Conservation (phyloP, 164 flowering plant species). For the Magnolia changhungtana region DNA sequence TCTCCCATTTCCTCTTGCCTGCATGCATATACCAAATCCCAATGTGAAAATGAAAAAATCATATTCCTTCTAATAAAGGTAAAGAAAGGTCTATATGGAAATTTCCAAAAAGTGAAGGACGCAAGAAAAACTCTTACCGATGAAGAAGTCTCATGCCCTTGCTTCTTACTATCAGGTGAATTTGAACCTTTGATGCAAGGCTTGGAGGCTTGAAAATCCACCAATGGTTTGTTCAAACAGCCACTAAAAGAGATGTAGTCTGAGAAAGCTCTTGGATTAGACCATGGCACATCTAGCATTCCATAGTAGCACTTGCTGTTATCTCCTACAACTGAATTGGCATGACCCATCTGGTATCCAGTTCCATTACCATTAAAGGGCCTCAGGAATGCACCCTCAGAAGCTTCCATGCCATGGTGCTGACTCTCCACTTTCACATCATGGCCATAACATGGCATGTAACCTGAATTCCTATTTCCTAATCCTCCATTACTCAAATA, state of each 20-base stretch:
- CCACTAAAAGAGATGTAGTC: constrained; percentile 30
- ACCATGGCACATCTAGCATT: constrained; percentile 18
- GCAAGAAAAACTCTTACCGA: constrained; percentile 24
- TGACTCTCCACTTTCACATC: constrained; percentile 21
- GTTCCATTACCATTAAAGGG: constrained; percentile 13
- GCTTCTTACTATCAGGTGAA: constrained; percentile 33
- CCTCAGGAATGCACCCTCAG: constrained; percentile 13
- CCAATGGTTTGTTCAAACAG: constrained; percentile 29
- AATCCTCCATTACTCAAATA: constrained; percentile 9
- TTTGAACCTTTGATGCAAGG: constrained; percentile 23
- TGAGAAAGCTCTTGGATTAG: constrained; percentile 29
- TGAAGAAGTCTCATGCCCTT: constrained; percentile 27
- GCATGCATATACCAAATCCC: constrained; percentile 1
- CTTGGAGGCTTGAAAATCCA: constrained; percentile 27
- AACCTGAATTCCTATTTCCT: constrained; percentile 9
- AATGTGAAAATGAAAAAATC: not conserved
- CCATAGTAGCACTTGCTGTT: constrained; percentile 22
- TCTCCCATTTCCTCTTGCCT: constrained; percentile 38
- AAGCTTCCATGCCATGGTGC: constrained; percentile 15
- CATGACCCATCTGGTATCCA: constrained; percentile 23
- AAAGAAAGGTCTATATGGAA: not conserved
- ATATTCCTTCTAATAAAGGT: not conserved
- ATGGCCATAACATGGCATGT: constrained; percentile 30
- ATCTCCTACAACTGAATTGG: constrained; percentile 21
- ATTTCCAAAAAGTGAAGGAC: not conserved